Base-by-base conservation (phyloP, 768 basidiomycete species). In the Tremella mesenterica region DNA sequence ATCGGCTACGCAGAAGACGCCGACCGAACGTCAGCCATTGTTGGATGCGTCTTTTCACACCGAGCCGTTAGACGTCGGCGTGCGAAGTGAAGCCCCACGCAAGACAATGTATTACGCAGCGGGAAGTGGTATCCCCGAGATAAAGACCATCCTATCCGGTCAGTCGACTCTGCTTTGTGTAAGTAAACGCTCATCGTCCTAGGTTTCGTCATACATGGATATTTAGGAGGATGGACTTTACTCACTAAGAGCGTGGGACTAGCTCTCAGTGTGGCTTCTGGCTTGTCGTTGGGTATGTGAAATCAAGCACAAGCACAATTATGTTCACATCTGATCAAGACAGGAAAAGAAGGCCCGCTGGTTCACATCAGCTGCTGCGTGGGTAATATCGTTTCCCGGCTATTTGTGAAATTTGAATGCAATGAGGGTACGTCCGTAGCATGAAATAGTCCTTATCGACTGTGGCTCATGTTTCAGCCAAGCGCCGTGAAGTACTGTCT, bases 191-290 rank as follows among this genome's bases (percentile, higher is more conserved):
- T 53, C 36, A 53, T 44, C 1, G 13, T 12, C 25, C 31, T 44
- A 57, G 90, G 92, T 30, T 96, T 95, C 66, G 92, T 96, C 23
- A 95, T 99, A 52, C 89, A 95, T 56, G 95, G 95, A 16, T 99
- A 93, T 71, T 84, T 99, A 31, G 95, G 95, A 21, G 85, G 79
- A 23, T 84, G 90, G 55, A 88, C 86, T 0, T 75, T 99, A 43
- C 84, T 91, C 70, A 89, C 86, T 3, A 99, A 99, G 71, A 80
- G 86, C 5, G 79, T 93, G 21, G 93, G 92, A 10, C 74, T 99
- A 50, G 83, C 91, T 0, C 77, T 99, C 1, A 85, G 88, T 3
- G 92, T 97, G 20, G 92, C 88, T 2, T 91, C 89, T 0, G 95
- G 95, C 0, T 77, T 97, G 18, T 85, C 86, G 2, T 78, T 97